Evolutionary conservation across 805 yeast species (phyloP), one percentile per base, ranked within the genome.

Genomic region (Candida insectorum): DNA sequence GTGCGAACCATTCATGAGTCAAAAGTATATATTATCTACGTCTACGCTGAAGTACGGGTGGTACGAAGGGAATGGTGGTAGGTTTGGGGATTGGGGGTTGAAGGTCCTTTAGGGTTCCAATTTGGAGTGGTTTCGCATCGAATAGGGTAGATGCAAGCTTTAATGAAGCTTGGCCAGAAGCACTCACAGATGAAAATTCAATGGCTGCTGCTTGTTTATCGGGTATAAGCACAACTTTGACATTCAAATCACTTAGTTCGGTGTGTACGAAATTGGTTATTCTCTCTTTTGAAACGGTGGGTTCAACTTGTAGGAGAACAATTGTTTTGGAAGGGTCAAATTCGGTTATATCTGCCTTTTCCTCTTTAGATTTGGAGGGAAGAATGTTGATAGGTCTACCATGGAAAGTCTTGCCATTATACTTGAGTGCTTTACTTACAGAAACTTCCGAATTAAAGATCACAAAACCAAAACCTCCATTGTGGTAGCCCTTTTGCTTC

Each of bases 381-480:
- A 65, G 58, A 0, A 81, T 81, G 9, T 58, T 58, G 2, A 85
- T 58, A 0, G 45, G 53, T 26, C 84, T 54, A 0, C 71, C 79
- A 24, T 64, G 65, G 2, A 81, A 40, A 3, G 56, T 52, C 0
- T 57, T 44, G 6, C 65, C 61, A 41, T 78, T 63, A 29, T 69
- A 48, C 9, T 43, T 25, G 1, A 79, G 41, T 0, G 86, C 78
- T 3, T 51, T 49, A 0, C 56, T 47, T 0, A 87, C 84, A 3
- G 65, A 69, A 1, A 62, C 66, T 6, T 54, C 49, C 0, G 56
- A 54, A 2, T 48, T 37, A 44, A 76, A 83, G 0, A 74, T 61
- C 0, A 85, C 57, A 48, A 85, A 83, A 0, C 81, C 95, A 52
- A 70, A 79, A 0, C 91, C 89, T 28, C 75, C 77, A 47, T 79